phyloP scores from a whole-genome alignment of 2,329 filamentous ascomycete species.

The Trichoderma pleuroti region DNA sequence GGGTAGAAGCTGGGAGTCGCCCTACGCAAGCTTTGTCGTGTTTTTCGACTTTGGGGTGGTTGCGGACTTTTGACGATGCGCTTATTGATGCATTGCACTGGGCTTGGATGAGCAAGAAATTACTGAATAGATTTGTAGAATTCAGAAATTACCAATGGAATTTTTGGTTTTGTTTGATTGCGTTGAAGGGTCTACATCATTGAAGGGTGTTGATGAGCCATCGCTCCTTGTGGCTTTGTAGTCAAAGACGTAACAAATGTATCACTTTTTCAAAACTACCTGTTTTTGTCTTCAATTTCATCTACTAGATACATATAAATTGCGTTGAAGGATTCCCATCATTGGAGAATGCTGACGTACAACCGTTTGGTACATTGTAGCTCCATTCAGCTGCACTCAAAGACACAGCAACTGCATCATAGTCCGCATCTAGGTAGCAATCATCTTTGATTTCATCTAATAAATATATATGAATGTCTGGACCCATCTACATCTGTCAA shows the following conservation, averaged over 20 bases:
- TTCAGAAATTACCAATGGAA: fast-evolving
- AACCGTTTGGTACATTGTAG: not conserved
- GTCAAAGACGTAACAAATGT: not conserved
- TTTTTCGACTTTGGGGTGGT: not conserved
- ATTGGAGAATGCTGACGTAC: not conserved
- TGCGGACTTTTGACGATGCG: not conserved
- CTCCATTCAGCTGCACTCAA: not conserved
- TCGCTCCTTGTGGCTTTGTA: not conserved
- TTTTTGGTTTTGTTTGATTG: not conserved
- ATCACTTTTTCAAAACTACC: not conserved
- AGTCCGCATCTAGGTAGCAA: not conserved
- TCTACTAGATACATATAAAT: too few relatives aligned
- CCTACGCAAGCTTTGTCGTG: not conserved
- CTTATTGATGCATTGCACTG: not conserved
- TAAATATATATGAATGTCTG: not conserved
- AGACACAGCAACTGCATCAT: fast-evolving
- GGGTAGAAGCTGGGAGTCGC: not conserved
- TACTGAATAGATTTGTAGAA: not conserved
- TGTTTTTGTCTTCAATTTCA: not conserved
- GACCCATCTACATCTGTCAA: not conserved
- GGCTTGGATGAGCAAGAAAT: fast-evolving
- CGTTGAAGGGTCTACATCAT: not conserved
- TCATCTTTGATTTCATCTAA: not conserved
- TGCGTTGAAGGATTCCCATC: too few relatives aligned
- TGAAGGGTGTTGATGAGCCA: not conserved